phyloP scores from a whole-genome alignment of 441 rosid genomes.

The Eutrema salsugineum region DNA sequence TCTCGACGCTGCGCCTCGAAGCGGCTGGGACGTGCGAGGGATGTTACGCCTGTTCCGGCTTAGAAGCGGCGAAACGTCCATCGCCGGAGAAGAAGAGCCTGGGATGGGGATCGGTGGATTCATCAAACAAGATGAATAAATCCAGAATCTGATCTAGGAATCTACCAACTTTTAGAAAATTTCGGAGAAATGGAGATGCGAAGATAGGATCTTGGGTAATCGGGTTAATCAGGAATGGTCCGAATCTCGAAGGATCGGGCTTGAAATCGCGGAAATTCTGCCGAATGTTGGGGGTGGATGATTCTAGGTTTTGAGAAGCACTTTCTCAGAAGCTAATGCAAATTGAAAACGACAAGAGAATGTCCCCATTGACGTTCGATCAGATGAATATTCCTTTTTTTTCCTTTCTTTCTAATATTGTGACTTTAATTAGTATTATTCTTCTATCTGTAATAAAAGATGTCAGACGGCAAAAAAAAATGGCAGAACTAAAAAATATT shows the following conservation, averaged over 20 bases:
- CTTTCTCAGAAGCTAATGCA: neutral
- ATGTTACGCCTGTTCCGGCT: conserved; percentile 53
- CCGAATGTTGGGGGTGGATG: neutral
- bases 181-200: neutral
- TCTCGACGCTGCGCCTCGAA: conserved; percentile 57
- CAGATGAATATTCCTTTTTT: neutral
- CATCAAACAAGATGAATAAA: neutral
- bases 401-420: too few species aligned
- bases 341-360: conserved; percentile 16
- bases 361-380: conserved; percentile 5
- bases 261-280: conserved; percentile 11
- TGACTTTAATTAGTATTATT: too few species aligned
- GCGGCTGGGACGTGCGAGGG: conserved; percentile 51
- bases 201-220: conserved; percentile 12
- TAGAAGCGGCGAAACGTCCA: conserved; percentile 65
- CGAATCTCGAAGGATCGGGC: neutral
- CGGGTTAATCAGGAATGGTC: conserved; percentile 3
- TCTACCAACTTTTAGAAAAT: neutral
- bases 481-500: too few species aligned
- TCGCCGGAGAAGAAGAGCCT: conserved; percentile 27
- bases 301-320: neutral
- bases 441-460: too few species aligned
- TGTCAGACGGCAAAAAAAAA: too few species aligned
- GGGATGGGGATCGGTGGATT: conserved; percentile 32
- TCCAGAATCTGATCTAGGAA: neutral